These are phyloP conservation scores for Trichosporon inkin DNA, from an alignment of 1,284 basidiomycete genomes.

Conservation along the genomic window DNA sequence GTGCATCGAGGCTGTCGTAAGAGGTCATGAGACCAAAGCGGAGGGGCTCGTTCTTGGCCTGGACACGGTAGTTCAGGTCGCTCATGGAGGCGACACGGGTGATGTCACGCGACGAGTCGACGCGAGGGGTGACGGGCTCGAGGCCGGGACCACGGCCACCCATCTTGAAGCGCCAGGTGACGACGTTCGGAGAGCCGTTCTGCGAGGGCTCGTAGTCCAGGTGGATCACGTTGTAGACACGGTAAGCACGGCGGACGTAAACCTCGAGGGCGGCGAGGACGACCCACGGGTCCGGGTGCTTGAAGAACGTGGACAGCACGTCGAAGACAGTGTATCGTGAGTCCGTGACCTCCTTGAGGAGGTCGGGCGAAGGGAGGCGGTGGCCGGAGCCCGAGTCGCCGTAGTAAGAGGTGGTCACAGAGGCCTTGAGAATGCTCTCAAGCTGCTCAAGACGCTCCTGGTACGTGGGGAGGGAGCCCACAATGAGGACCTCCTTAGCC, in stretches of 20 bases:
- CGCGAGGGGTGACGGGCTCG: slow-evolving; percentile 76
- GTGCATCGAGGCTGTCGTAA: slow-evolving; percentile 69
- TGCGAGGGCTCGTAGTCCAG: slow-evolving; percentile 92
- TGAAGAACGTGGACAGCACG: slow-evolving; percentile 94
- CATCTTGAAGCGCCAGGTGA: slow-evolving; percentile 92
- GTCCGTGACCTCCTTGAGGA: slow-evolving; percentile 89
- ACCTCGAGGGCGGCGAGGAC: slow-evolving; percentile 91
- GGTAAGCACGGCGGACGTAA: slow-evolving; percentile 86
- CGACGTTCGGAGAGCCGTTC: slow-evolving; percentile 70
- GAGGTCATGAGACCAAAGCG: slow-evolving; percentile 85
- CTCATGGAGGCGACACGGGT: slow-evolving; percentile 79
- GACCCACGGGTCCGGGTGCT: slow-evolving; percentile 75
- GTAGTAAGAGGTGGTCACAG: slow-evolving; percentile 81
- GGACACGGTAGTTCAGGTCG: slow-evolving; percentile 86
- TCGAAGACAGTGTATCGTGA: slow-evolving; percentile 96
- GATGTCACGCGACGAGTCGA: slow-evolving; percentile 54
- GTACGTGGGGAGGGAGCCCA: slow-evolving; percentile 93
- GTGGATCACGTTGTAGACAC: slow-evolving; percentile 85
- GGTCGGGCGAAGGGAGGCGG: slow-evolving; percentile 73
- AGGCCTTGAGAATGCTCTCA: slow-evolving; percentile 85
- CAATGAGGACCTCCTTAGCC: slow-evolving; percentile 94
- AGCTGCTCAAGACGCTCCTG: slow-evolving; percentile 91
- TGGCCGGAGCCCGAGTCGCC: slow-evolving; percentile 71
- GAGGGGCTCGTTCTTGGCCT: slow-evolving; percentile 72
- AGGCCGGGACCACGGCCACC: slow-evolving; percentile 61